Base-by-base conservation (phyloP, 176 grass and related monocot genomes). In the Zea mays region DNA sequence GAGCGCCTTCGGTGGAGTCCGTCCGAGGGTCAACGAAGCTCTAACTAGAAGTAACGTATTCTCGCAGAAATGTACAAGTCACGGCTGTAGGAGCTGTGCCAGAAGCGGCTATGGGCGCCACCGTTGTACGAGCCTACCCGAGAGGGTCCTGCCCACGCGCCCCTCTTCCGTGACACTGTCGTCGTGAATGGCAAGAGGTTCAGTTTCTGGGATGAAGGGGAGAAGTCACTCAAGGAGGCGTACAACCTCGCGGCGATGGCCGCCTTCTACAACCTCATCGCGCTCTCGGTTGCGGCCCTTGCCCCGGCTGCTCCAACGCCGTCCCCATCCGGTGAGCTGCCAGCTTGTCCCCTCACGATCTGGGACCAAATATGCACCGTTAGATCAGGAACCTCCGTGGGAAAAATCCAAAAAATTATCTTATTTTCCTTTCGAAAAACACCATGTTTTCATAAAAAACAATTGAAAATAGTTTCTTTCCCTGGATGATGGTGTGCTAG, bases 1-100 rank as follows among this genome's bases (percentile, higher is more conserved):
- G n/a, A n/a, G n/a, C n/a, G n/a, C n/a, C n/a, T n/a, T n/a, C n/a
- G n/a, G n/a, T n/a, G n/a, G n/a, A n/a, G n/a, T n/a, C n/a, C n/a
- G n/a, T n/a, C n/a, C n/a, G n/a, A n/a, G n/a, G n/a, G n/a, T n/a
- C n/a, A n/a, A n/a, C n/a, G n/a, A n/a, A n/a, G n/a, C n/a, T n/a
- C n/a, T n/a, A n/a, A n/a, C n/a, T n/a, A n/a, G n/a, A n/a, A n/a
- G n/a, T n/a, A n/a, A n/a, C n/a, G n/a, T n/a, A n/a, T n/a, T n/a
- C n/a, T n/a, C 27, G 27, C 20, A 14, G 27, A 27, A 58, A 97
- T 97, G 94, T 79, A 77, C 84, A 97, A 90, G 84, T 55, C 67
- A 47, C 73, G 17, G 27, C 69, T 97, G 38, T 86, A 93, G 39
- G 82, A 91, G 67, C 79, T 97, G 38, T 97, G 94, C 89, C 86